Conservation (phyloP, 768 basidiomycete genomes). For the Rhizopogon roseolus region DNA sequence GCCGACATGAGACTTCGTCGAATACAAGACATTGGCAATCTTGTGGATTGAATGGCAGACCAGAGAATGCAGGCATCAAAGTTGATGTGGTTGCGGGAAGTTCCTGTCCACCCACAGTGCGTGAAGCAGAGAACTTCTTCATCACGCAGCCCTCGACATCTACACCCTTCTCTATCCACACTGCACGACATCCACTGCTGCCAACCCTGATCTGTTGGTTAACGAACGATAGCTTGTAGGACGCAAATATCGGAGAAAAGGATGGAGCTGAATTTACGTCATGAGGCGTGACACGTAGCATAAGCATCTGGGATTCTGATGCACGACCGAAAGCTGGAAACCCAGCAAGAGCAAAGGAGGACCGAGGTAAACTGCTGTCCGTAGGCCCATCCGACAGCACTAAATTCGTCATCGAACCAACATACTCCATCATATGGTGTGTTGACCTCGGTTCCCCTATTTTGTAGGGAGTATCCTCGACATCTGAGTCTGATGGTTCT, state of each 20-base stretch:
- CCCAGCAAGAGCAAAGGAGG: not conserved
- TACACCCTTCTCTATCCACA: slow-evolving; percentile 51
- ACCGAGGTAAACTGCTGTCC: no score
- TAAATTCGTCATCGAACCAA: not conserved
- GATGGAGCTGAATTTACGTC: not conserved
- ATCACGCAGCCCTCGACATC: slow-evolving; percentile 36
- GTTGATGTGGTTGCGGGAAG: slow-evolving; percentile 24
- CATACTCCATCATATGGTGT: not conserved
- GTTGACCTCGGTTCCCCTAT: not conserved
- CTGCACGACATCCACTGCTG: slow-evolving; percentile 38
- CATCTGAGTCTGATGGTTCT: not conserved
- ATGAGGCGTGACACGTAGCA: not conserved
- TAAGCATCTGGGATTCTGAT: not conserved
- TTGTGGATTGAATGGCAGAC: slow-evolving; percentile 47
- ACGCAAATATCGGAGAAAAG: not conserved
- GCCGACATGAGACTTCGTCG: slow-evolving; percentile 50
- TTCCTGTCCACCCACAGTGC: slow-evolving; percentile 11
- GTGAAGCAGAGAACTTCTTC: slow-evolving; percentile 45
- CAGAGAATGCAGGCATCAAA: slow-evolving; percentile 41
- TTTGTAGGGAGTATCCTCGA: not conserved
- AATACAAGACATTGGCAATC: slow-evolving; percentile 45
- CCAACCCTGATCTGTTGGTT: slow-evolving; percentile 18
- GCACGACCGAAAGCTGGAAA: not conserved
- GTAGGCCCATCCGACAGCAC: not conserved
- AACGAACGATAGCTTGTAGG: not conserved